Evolutionary conservation across 2,329 filamentous ascomycete species (phyloP).

Genomic region (Fusarium sp.): DNA sequence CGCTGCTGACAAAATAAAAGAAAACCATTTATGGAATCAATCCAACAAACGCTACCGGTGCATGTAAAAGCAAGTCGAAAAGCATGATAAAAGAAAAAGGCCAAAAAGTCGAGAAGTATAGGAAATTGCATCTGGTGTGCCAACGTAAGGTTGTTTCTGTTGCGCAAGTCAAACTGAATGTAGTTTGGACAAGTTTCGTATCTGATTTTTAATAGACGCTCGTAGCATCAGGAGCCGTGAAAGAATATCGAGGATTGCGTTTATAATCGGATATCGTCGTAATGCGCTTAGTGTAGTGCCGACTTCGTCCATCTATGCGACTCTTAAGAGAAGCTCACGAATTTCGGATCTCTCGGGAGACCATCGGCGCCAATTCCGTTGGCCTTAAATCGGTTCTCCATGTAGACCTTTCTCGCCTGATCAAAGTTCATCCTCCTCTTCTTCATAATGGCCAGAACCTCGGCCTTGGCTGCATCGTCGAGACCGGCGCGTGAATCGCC

Average conservation of each 20-base stretch:
- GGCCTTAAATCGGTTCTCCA: conserved; percentile 85
- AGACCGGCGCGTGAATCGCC: conserved; percentile 84
- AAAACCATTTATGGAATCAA: conserved; percentile 12
- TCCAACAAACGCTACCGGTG: conserved; percentile 9
- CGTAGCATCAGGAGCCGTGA: not conserved
- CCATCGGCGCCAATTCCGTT: conserved; percentile 92
- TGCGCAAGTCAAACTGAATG: conserved; percentile 4
- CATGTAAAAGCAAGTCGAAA: conserved; percentile 3
- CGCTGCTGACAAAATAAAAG: not conserved
- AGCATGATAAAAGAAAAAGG: conserved; percentile 12
- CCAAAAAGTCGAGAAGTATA: conserved; percentile 4
- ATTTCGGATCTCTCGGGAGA: conserved; percentile 89
- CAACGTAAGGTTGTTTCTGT: conserved; percentile 9
- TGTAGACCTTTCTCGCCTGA: conserved; percentile 87
- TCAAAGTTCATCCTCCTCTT: conserved; percentile 84
- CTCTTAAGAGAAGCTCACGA: conserved; percentile 79
- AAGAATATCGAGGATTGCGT: not conserved
- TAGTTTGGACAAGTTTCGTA: not conserved
- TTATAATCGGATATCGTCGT: conserved; percentile 5
- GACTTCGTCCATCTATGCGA: not conserved
- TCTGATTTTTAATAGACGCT: not conserved
- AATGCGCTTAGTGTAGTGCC: conserved; percentile 4
- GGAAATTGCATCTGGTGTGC: conserved; percentile 40
- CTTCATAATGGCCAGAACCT: conserved; percentile 93
- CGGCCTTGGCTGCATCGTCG: conserved; percentile 81